Percentiles rank a stretch among this genome's conserved stretches.
Evolutionary conservation across 2,329 filamentous ascomycete species (phyloP).

Genomic region (Aspergillus ustus): DNA sequence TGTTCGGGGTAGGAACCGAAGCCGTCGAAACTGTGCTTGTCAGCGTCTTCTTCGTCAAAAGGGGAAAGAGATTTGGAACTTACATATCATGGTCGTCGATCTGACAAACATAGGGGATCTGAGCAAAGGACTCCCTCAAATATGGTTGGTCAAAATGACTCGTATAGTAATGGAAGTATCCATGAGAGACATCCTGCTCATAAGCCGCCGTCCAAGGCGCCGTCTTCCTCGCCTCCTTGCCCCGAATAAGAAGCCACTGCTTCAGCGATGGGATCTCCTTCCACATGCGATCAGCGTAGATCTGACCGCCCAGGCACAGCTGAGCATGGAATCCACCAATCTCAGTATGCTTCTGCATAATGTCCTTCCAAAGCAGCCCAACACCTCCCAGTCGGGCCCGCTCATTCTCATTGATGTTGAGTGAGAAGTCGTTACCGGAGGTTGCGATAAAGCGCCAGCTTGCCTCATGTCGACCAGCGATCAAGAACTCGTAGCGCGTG

Average conservation of each 20-base stretch:
- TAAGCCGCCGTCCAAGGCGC: constrained; percentile 91
- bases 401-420: constrained; percentile 85
- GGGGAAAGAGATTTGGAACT: constrained; percentile 48
- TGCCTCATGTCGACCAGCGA: constrained; percentile 85
- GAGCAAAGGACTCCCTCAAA: constrained; percentile 90
- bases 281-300: constrained; percentile 94
- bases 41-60: constrained; percentile 5
- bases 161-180: constrained; percentile 98
- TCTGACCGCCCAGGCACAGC: constrained; percentile 88
- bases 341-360: constrained; percentile 94
- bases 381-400: constrained; percentile 83
- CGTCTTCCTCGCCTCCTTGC: constrained; percentile 89
- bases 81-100: constrained; percentile 98
- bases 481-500: constrained; percentile 96
- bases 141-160: constrained; percentile 98
- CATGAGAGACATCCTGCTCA: constrained; percentile 92
- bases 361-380: constrained; percentile 98
- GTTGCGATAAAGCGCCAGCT: constrained; percentile 97
- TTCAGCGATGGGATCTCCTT: constrained; percentile 91
- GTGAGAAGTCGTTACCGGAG: constrained; percentile 93
- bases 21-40: constrained; percentile 77
- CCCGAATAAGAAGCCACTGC: constrained; percentile 92
- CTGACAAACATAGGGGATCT: constrained; percentile 91
- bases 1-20: constrained; percentile 97
- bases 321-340: constrained; percentile 96